Evolutionary conservation across 805 yeast species (phyloP).

Genomic region (Candida khao-thaluensis): DNA sequence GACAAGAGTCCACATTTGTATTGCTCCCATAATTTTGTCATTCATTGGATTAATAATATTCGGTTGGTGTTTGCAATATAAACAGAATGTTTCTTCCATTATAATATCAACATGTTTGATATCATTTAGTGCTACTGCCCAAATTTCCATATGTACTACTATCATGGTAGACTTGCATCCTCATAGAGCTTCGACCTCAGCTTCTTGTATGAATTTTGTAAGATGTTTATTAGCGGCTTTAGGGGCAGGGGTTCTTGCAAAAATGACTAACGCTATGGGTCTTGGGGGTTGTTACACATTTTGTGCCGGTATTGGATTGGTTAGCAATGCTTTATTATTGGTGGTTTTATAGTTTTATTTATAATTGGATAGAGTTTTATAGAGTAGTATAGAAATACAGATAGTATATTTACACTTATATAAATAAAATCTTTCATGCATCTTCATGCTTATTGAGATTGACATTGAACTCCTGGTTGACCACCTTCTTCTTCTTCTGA

Average conservation of each 20-base stretch:
- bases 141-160: constrained; percentile 59
- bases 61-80: constrained; percentile 70
- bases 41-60: constrained; percentile 33
- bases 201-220: constrained; percentile 68
- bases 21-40: constrained; percentile 39
- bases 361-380: not conserved
- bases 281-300: constrained; percentile 78
- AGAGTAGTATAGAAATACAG: not conserved
- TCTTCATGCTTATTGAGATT: constrained; percentile 63
- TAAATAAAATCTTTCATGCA: constrained; percentile 1
- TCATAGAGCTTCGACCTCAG: constrained; percentile 64
- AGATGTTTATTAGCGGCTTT: constrained; percentile 75
- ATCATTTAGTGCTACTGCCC: constrained; percentile 58
- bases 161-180: constrained; percentile 78
- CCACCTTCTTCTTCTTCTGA: constrained; percentile 48
- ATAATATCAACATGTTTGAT: constrained; percentile 57
- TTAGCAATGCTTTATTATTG: constrained; percentile 14
- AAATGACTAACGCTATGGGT: constrained; percentile 56
- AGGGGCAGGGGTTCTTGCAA: constrained; percentile 63
- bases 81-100: constrained; percentile 51
- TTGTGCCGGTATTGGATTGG: constrained; percentile 48
- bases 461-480: constrained; percentile 85
- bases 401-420: constrained; percentile 5
- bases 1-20: constrained; percentile 49
- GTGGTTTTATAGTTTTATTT: constrained; percentile 8